Conservation (phyloP, 108 stramenopile genomes). For the Pseudonitzschia delicatissima region DNA sequence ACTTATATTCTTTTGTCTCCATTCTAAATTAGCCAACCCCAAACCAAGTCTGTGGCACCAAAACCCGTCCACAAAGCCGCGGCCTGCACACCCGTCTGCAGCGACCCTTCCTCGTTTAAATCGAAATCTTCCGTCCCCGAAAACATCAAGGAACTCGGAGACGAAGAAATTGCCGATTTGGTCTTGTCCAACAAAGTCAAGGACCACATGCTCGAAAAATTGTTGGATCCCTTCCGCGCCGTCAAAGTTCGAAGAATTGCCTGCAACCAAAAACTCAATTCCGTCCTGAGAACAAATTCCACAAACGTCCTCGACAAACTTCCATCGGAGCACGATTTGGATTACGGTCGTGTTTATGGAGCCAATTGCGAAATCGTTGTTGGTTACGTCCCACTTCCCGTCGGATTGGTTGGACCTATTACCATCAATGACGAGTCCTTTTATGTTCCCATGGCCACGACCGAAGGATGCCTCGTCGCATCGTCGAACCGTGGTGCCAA, state of each 20-base stretch:
- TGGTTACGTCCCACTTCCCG: constrained; percentile 95
- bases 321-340: constrained; percentile 69
- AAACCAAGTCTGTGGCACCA: background rate
- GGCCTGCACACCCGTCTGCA: constrained; percentile 68
- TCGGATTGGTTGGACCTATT: constrained; percentile 94
- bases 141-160: constrained; percentile 52
- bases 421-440: constrained; percentile 85
- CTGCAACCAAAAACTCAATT: constrained; percentile 56
- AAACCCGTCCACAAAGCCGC: constrained; percentile 68
- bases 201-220: constrained; percentile 95
- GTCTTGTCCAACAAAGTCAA: constrained; percentile 81
- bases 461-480: constrained; percentile 96
- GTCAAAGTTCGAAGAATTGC: constrained; percentile 86
- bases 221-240: constrained; percentile 87
- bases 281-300: constrained; percentile 30
- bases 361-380: constrained; percentile 98
- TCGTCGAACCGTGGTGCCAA: constrained; percentile 96
- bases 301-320: constrained; percentile 53
- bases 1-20: too few species aligned
- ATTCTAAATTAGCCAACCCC: too few species aligned
- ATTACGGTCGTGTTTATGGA: constrained; percentile 89
- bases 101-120: constrained; percentile 58
- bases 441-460: constrained; percentile 98
- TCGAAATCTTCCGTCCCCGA: constrained; percentile 9
- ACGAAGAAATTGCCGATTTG: constrained; percentile 72